Evolutionary conservation across 306 rosid species (phyloP).

Genomic region (Castanea mollissima): DNA sequence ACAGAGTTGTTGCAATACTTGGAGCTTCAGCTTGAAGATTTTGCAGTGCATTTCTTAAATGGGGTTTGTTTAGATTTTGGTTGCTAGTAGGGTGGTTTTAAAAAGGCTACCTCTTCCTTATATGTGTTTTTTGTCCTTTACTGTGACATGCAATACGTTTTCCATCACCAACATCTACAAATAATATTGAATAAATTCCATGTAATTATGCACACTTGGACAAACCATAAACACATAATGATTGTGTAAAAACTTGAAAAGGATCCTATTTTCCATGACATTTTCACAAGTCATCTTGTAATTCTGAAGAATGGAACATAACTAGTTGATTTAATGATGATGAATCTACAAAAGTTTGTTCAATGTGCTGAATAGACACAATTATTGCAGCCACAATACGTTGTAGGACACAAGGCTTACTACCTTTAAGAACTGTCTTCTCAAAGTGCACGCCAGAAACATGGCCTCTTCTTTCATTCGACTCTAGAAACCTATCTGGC

Average conservation of each 20-base stretch:
- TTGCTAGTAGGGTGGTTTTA: no score
- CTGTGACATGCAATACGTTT: slow-evolving; percentile 51
- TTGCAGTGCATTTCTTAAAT: no score
- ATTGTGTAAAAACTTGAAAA: slow-evolving; percentile 1
- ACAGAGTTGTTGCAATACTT: no score
- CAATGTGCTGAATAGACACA: background rate
- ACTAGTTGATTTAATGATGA: background rate
- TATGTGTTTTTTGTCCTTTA: no score
- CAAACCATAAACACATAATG: background rate
- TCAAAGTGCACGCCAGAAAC: slow-evolving; percentile 68
- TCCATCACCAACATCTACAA: slow-evolving; percentile 66
- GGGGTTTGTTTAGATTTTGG: no score
- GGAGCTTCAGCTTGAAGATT: no score
- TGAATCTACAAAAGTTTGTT: background rate
- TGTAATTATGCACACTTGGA: slow-evolving; percentile 15
- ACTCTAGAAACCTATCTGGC: slow-evolving; percentile 69
- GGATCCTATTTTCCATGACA: slow-evolving; percentile 4
- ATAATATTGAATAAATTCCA: slow-evolving; percentile 22
- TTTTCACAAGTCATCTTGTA: background rate
- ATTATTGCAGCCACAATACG: background rate
- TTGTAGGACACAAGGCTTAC: background rate
- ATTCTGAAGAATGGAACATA: slow-evolving; percentile 15
- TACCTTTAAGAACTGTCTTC: slow-evolving; percentile 77
- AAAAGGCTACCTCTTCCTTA: no score
- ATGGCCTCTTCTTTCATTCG: slow-evolving; percentile 43